phyloP scores from a whole-genome alignment of 2,329 filamentous ascomycete genomes.

The Stylonectria norvegica region DNA sequence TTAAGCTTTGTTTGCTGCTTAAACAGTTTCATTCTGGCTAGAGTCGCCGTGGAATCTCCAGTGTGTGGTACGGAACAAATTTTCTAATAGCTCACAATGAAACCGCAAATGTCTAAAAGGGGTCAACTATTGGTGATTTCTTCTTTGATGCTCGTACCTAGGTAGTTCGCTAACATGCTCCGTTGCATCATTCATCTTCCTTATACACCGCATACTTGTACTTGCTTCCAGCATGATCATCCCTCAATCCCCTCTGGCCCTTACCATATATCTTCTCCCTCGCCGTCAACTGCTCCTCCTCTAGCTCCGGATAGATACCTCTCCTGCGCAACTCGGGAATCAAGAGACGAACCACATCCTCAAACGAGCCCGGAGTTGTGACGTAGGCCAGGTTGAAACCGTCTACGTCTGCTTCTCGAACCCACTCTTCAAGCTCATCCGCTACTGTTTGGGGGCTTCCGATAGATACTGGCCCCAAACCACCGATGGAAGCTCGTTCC shows the following conservation, averaged over 20 bases:
- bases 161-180: too few species aligned
- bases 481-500: conserved; percentile 41
- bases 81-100: too few species aligned
- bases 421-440: conserved; percentile 44
- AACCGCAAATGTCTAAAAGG: too few species aligned
- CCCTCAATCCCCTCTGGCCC: conserved; percentile 53
- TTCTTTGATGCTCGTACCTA: too few species aligned
- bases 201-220: conserved; percentile 63
- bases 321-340: conserved; percentile 29
- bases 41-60: too few species aligned
- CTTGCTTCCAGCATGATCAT: conserved; percentile 55
- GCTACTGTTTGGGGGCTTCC: conserved; percentile 41
- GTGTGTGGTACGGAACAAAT: too few species aligned
- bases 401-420: conserved; percentile 40
- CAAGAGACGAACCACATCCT: conserved; percentile 31
- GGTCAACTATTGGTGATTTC: too few species aligned
- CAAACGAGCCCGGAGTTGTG: conserved; percentile 38
- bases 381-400: conserved; percentile 43
- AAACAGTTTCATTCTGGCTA: too few species aligned
- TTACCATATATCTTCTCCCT: conserved; percentile 61
- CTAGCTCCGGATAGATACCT: conserved; percentile 26
- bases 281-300: conserved; percentile 41
- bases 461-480: conserved; percentile 34
- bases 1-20: too few species aligned
- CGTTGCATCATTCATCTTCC: conserved; percentile 38